These are phyloP conservation scores for Erythrobasidium yunnanense DNA, from an alignment of 768 basidiomycete species.

Conservation along the genomic window DNA sequence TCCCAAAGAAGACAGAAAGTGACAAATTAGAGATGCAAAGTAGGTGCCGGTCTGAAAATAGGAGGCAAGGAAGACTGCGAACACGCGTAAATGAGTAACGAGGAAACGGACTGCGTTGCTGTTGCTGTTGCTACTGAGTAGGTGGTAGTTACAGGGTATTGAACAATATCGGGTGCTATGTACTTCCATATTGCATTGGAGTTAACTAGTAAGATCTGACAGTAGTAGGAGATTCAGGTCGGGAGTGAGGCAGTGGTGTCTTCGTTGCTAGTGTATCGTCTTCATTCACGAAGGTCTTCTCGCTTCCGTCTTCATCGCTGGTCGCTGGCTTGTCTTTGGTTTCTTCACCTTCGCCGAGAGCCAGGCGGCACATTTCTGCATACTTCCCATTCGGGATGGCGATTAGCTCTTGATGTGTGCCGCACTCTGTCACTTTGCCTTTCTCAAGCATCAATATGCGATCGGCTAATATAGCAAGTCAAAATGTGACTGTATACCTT, in stretches of 20 bases:
- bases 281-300: neutral
- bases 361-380: constrained; percentile 8
- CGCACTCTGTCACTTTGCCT: constrained; percentile 22
- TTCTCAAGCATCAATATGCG: constrained; percentile 15
- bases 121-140: too few species aligned
- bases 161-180: too few species aligned
- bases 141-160: too few species aligned
- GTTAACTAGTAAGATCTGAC: too few species aligned
- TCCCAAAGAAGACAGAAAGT: too few species aligned
- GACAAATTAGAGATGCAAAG: too few species aligned
- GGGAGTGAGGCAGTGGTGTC: constrained; percentile 1
- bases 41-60: too few species aligned
- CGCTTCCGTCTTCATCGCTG: neutral
- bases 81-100: too few species aligned
- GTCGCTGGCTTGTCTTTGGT: neutral
- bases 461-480: constrained; percentile 6
- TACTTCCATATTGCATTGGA: too few species aligned
- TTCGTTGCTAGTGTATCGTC: neutral
- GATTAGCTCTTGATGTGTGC: constrained; percentile 28
- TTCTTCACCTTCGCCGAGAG: neutral
- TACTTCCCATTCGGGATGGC: constrained; percentile 18
- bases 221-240: neutral
- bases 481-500: neutral
- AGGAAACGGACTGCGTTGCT: too few species aligned
- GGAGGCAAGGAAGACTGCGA: too few species aligned